Evolutionary conservation across 371 early-diverging fungal genomes (phyloP), one percentile per base, ranked within the genome.

Genomic region (Rhizopus delemar): DNA sequence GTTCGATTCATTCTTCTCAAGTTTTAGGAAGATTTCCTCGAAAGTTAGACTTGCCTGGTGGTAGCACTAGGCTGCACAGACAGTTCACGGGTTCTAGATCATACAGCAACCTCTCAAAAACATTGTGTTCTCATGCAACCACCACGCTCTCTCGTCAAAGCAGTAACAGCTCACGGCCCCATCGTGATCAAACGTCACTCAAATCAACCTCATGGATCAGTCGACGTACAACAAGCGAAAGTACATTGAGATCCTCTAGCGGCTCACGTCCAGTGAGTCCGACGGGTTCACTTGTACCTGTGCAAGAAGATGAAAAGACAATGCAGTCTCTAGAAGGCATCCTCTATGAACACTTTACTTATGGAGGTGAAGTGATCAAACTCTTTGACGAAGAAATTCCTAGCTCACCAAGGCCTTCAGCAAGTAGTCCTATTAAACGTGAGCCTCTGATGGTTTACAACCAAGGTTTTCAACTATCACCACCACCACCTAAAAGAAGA

Each of bases 291-390:
- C 22, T 38, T 8, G 13, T 8, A 8, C 13, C 39, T 11, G 39
- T 38, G 39, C 39, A 38, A 38, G 39, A 38, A 38, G 39, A 38
- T 48, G 48, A 48, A 11, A 16, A 52, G 15, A 15, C 32, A 53
- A 15, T 15, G 31, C 38, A 41, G 5, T 46, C 57, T 0, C 22
- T 63, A 0, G 64, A 63, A 34, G 67, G 63, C 0, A 41, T 63
- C n/a, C 28, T 66, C 12, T 60, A 63, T 38, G 70, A 70, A 48
- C 66, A 63, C n/a, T 70, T 70, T 49, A 70, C 70, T 12, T 70
- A 63, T 48, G 70, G 70, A 5, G 70, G 66, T 5, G 66, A 70
- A 52, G 60, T 60, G 13, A 63, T 70, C 9, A 39, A 55, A 29
- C 39, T 70, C 34, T 66, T 70, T 28, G 22, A 36, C 5, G 43